Evolutionary conservation across 2,329 filamentous ascomycete genomes (phyloP).

Genomic region (Helotiales sp.): DNA sequence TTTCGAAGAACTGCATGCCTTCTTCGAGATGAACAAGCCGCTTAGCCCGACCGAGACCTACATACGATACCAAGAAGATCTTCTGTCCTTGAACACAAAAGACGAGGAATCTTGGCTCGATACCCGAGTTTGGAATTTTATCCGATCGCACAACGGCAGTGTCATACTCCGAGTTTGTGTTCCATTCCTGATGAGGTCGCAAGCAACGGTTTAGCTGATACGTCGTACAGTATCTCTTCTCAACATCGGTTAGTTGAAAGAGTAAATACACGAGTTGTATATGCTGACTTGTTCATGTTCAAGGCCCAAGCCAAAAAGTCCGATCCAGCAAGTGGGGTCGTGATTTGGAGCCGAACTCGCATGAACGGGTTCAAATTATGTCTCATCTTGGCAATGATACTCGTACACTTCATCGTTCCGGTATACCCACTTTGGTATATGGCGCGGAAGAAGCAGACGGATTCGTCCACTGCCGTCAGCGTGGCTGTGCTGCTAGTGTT

Average conservation of each 20-base stretch:
- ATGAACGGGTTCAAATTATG: neutral
- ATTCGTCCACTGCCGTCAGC: neutral
- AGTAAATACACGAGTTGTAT: neutral
- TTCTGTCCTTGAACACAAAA: neutral
- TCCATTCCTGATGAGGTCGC: neutral
- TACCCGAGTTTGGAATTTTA: neutral
- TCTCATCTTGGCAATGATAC: neutral
- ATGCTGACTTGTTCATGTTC: neutral
- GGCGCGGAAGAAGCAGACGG: neutral
- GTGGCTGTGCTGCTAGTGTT: neutral
- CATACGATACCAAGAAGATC: neutral
- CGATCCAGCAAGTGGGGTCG: neutral
- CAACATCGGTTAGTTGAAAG: neutral
- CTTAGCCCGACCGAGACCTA: neutral
- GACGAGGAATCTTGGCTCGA: neutral
- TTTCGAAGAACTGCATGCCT: neutral
- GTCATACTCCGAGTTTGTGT: neutral
- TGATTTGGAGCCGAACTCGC: neutral
- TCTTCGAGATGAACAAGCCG: neutral
- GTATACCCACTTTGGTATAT: neutral
- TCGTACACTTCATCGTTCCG: neutral
- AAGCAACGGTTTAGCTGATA: neutral
- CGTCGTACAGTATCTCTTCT: neutral
- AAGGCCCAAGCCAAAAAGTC: neutral
- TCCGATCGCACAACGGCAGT: neutral